Percentiles rank a stretch among this genome's conserved stretches.
These are phyloP conservation scores for Mucor circinelloides DNA, from an alignment of 371 early-diverging fungal genomes.

Conservation along the genomic window DNA sequence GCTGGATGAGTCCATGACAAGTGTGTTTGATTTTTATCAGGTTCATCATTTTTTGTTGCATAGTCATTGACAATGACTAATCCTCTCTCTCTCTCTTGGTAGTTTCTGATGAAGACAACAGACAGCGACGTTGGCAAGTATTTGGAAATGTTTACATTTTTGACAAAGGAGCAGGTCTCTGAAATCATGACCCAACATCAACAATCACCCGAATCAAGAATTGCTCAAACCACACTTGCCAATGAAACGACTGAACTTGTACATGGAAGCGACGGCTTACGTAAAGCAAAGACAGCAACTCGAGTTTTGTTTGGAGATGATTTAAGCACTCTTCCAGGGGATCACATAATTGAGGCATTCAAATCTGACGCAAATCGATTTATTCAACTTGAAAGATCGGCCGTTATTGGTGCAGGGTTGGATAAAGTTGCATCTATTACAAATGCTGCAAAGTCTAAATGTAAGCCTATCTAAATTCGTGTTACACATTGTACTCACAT, in stretches of 20 bases:
- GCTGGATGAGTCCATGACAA: conserved; percentile 81
- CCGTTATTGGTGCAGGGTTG: conserved; percentile 50
- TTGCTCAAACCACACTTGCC: conserved; percentile 80
- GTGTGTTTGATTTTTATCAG: conserved; percentile 92
- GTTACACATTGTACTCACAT: not conserved
- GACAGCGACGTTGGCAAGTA: conserved; percentile 81
- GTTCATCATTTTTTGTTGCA: conserved; percentile 29
- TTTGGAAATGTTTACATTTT: conserved; percentile 81
- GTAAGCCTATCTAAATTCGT: conserved; percentile 34
- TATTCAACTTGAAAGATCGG: conserved; percentile 37
- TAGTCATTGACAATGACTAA: too few relatives aligned
- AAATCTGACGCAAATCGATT: conserved; percentile 62
- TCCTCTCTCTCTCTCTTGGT: not conserved
- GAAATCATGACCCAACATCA: conserved; percentile 66
- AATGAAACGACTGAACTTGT: conserved; percentile 87
- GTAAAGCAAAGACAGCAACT: conserved; percentile 69
- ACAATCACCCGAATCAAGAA: conserved; percentile 62
- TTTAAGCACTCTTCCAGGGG: conserved; percentile 44
- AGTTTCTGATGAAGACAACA: conserved; percentile 73
- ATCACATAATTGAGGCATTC: conserved; percentile 75
- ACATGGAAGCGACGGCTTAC: conserved; percentile 75
- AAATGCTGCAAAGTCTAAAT: conserved; percentile 72
- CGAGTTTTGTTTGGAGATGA: conserved; percentile 70
- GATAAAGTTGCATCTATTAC: conserved; percentile 62
- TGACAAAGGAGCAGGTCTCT: conserved; percentile 61